Evolutionary conservation across 805 yeast genomes (phyloP).

Genomic region (Kazachstania africana): DNA sequence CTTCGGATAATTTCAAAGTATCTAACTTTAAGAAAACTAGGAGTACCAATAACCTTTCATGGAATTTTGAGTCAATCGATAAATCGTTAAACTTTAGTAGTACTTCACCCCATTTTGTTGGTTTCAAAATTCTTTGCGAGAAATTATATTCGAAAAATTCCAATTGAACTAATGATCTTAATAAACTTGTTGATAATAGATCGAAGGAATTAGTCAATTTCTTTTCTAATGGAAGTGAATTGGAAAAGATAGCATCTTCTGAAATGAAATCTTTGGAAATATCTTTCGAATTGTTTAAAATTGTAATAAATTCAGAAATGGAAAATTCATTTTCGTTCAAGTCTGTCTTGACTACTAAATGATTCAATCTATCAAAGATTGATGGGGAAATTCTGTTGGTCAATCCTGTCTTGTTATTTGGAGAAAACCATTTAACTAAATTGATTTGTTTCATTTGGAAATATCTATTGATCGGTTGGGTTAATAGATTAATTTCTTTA

Average conservation of each 20-base stretch:
- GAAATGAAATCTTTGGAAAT: slow-evolving; percentile 25
- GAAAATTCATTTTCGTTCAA: slow-evolving; percentile 18
- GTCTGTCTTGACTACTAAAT: slow-evolving; percentile 23
- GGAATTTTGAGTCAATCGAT: slow-evolving; percentile 21
- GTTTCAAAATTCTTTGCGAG: slow-evolving; percentile 26
- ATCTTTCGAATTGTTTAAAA: slow-evolving; percentile 19
- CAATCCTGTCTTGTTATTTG: slow-evolving; percentile 28
- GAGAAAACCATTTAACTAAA: slow-evolving; percentile 45
- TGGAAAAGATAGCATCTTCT: slow-evolving; percentile 21
- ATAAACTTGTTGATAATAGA: slow-evolving; percentile 41
- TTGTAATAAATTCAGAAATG: slow-evolving; percentile 17
- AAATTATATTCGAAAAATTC: slow-evolving; percentile 34
- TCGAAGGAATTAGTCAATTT: slow-evolving; percentile 38
- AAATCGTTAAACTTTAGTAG: slow-evolving; percentile 27
- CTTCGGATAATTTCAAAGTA: slow-evolving; percentile 28
- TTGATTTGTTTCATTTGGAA: slow-evolving; percentile 63
- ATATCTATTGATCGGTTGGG: slow-evolving; percentile 69
- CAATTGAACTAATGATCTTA: slow-evolving; percentile 41
- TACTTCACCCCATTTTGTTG: slow-evolving; percentile 41
- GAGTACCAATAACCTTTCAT: slow-evolving; percentile 36
- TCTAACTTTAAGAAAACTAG: slow-evolving; percentile 36
- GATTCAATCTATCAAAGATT: slow-evolving; percentile 31
- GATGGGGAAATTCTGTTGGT: slow-evolving; percentile 46
- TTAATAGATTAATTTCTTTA: slow-evolving; percentile 51
- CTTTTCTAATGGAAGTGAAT: slow-evolving; percentile 19